A percentile compares a stretch with the other conserved stretches of the same genome.
Conservation (phyloP, 345 rosid genomes). For the Anacardium occidentale region DNA sequence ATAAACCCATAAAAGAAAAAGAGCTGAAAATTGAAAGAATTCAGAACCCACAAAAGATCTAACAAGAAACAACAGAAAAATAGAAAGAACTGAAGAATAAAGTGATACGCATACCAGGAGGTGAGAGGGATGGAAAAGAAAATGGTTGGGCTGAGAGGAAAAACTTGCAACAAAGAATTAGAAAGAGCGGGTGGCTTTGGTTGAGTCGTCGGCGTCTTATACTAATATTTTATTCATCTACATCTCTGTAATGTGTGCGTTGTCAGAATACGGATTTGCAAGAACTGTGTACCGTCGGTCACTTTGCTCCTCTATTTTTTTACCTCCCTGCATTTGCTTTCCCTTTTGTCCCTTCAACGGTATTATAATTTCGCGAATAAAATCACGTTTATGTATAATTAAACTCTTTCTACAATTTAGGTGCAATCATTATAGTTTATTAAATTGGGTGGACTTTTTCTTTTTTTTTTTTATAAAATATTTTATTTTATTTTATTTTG, state of each 20-base stretch:
- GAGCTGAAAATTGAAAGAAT: slow-evolving; percentile 2
- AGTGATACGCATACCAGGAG: slow-evolving; percentile 18
- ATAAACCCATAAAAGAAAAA: background rate
- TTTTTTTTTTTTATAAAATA: no score
- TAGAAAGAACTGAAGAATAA: background rate
- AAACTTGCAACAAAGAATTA: slow-evolving; percentile 23
- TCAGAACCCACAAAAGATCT: slow-evolving; percentile 23
- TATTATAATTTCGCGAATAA: no score
- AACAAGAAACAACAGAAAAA: background rate
- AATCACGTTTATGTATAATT: no score
- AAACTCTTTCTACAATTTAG: no score
- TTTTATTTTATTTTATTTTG: no score
- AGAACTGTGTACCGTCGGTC: background rate
- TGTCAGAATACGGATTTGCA: background rate
- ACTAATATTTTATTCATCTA: background rate
- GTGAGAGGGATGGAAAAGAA: background rate
- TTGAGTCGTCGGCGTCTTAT: slow-evolving; percentile 43
- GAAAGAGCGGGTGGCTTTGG: slow-evolving; percentile 13
- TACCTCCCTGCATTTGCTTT: background rate
- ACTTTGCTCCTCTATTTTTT: background rate
- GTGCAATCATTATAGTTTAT: no score
- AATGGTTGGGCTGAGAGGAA: slow-evolving; percentile 7
- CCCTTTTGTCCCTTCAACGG: background rate
- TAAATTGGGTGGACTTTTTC: no score
- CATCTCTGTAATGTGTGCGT: background rate